Evolutionary conservation across 1,284 basidiomycete species (phyloP), one percentile per base, ranked within the genome.

Genomic region (Naganishia sp.): DNA sequence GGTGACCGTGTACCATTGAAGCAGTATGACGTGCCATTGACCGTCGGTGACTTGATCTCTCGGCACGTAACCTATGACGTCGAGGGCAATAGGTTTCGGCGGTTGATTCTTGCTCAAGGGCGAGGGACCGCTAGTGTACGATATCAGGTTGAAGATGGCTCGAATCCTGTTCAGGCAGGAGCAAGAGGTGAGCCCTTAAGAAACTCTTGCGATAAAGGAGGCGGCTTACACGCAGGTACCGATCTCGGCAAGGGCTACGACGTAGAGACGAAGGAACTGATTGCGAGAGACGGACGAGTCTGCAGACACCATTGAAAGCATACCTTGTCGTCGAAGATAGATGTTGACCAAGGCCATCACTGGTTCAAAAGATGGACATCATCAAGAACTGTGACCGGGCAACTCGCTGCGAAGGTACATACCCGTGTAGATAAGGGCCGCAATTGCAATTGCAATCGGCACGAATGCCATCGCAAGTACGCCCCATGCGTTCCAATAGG

Each of bases 401-500:
- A 42, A 18, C 11, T 7, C 7, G 10, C 28, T 1, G 2, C 9
- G n/a, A 31, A 21, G 25, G 15, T 2, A 72, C 74, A 68, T 51
- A 74, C 74, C 69, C 13, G 76, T 77, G 65, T 75, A 77, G 9
- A 69, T 65, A 67, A 67, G 25, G 41, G 66, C 68, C 21, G 65
- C 70, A 1, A 65, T 60, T 13, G 76, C 76, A 45, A 77, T 75
- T 15, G 68, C 41, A 47, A 77, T 75, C 6, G 76, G 76, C 2
- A 77, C 66, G 56, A 76, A 69, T 13, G 76, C 76, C 70, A 75
- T 75, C 55, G 67, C 69, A 28, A 74, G 71, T 6, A 76, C 72
- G n/a, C 74, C 76, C 74, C 75, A 77, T 11, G 73, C 68, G 61
- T 76, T 70, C 76, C 76, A 77, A 50, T 74, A 75, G 11, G 73